Evolutionary conservation across 805 yeast species (phyloP).

Genomic region (Scheffersomyces ergatensis): DNA sequence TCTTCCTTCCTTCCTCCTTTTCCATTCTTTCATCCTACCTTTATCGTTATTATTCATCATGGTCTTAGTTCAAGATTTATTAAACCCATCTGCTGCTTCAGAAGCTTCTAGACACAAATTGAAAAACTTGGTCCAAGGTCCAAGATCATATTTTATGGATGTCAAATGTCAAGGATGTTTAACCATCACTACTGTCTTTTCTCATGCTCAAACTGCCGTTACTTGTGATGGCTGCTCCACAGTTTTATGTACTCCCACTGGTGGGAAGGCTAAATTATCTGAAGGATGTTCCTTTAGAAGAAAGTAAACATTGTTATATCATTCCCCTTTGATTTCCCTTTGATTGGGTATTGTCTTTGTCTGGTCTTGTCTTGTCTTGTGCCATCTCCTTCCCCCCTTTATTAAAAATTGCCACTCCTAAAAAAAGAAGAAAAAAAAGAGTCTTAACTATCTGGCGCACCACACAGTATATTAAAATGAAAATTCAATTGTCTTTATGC

Average conservation of each 20-base stretch:
- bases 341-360: too few species aligned
- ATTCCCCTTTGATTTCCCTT: too few species aligned
- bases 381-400: too few species aligned
- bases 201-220: conserved; percentile 43
- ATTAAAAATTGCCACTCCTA: too few species aligned
- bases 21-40: not conserved
- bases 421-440: too few species aligned
- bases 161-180: conserved; percentile 43
- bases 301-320: conserved; percentile 33
- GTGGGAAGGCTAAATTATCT: conserved; percentile 43
- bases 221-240: conserved; percentile 41
- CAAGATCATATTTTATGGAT: conserved; percentile 43
- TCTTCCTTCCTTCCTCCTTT: not conserved
- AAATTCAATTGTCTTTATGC: too few species aligned
- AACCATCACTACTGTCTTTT: conserved; percentile 40
- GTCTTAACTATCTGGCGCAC: too few species aligned
- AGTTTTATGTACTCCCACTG: conserved; percentile 40
- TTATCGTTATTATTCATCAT: conserved; percentile 4
- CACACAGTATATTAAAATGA: too few species aligned
- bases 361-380: too few species aligned
- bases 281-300: conserved; percentile 43
- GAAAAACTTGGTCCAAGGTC: conserved; percentile 39
- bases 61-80: conserved; percentile 45
- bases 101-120: conserved; percentile 37
- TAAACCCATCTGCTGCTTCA: conserved; percentile 37